Base-by-base conservation (phyloP, 169 alveolate genomes). In the Hepatocystis sp. region DNA sequence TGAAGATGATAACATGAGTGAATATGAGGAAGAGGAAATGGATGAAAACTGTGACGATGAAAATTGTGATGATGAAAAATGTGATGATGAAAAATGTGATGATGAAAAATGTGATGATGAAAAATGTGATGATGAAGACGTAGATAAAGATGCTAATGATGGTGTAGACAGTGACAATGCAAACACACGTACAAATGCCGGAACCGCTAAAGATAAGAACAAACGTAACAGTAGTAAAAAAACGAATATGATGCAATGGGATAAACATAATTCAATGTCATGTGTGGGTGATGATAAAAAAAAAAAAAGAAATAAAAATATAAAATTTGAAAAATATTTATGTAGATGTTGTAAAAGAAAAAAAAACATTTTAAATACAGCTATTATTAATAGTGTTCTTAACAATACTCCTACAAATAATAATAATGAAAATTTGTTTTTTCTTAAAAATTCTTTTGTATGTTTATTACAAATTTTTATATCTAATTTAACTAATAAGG, bases 381-480 rank as follows among this genome's bases (percentile, higher is more conserved):
- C 23, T 15, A 17, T 17, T 65, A 19, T 7, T 49, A 8, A 21
- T 13, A 17, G 28, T 21, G 39, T 1, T 1, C n/a, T 25, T n/a
- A n/a, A n/a, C 3, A 27, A 32, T 47, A n/a, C n/a, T n/a, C n/a
- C n/a, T n/a, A n/a, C n/a, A n/a, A n/a, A n/a, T n/a, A n/a, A n/a
- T n/a, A n/a, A n/a, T n/a, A n/a, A n/a, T n/a, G n/a, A n/a, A n/a
- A n/a, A n/a, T n/a, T n/a, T n/a, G n/a, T 17, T 19, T 25, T 36
- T 7, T 28, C 17, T 7, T 10, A 51, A 36, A 3, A 13, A 7
- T 23, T 11, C 23, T 13, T 27, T 42, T 19, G 86, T 71, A 7
- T 71, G 86, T 21, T 32, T 71, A n/a, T 40, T 71, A 30, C 86
- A 71, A 61, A 71, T 71, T 2, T 61, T 71, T 42, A 56, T 71